phyloP scores from a whole-genome alignment of 2,329 filamentous ascomycete species.

The Aureobasidium sp. region DNA sequence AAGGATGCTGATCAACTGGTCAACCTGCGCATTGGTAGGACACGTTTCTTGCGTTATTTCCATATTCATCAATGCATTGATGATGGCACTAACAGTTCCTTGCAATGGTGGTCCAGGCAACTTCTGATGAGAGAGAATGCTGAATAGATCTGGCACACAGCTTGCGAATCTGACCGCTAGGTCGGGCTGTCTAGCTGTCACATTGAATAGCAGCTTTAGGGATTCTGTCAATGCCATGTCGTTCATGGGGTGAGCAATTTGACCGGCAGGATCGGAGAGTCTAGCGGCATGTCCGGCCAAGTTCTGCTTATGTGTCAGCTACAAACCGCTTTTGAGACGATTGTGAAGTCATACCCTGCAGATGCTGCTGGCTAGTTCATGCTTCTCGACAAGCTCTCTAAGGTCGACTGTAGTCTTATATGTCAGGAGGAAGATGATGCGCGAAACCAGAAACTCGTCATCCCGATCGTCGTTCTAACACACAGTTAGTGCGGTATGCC shows the following conservation, averaged over 20 bases:
- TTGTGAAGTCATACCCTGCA: slow-evolving; percentile 34
- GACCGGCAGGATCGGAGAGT: slow-evolving; percentile 3
- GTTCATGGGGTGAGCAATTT: slow-evolving; percentile 52
- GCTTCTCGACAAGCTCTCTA: slow-evolving; percentile 55
- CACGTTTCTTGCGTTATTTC: slow-evolving; percentile 43
- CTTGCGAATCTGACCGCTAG: slow-evolving; percentile 56
- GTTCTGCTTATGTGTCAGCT: slow-evolving; percentile 39
- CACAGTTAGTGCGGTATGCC: neutral
- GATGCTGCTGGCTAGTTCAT: slow-evolving; percentile 62
- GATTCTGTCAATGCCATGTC: slow-evolving; percentile 78
- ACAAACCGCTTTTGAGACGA: neutral
- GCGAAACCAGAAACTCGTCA: slow-evolving; percentile 77
- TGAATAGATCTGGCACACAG: slow-evolving; percentile 62
- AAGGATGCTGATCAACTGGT: slow-evolving; percentile 64
- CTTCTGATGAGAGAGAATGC: slow-evolving; percentile 58
- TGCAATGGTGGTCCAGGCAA: slow-evolving; percentile 62
- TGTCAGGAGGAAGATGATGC: slow-evolving; percentile 72
- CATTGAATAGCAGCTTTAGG: slow-evolving; percentile 82
- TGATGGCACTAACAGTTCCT: slow-evolving; percentile 60
- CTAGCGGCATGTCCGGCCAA: slow-evolving; percentile 55
- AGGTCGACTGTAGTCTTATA: slow-evolving; percentile 68
- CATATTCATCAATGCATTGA: slow-evolving; percentile 78
- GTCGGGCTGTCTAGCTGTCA: slow-evolving; percentile 66
- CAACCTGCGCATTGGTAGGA: slow-evolving; percentile 46
- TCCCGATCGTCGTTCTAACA: slow-evolving; percentile 60